A percentile compares a stretch with the other conserved stretches of the same genome.
These are phyloP conservation scores for Eudorina sp. DNA, from an alignment of 139 green algal genomes.

Conservation along the genomic window DNA sequence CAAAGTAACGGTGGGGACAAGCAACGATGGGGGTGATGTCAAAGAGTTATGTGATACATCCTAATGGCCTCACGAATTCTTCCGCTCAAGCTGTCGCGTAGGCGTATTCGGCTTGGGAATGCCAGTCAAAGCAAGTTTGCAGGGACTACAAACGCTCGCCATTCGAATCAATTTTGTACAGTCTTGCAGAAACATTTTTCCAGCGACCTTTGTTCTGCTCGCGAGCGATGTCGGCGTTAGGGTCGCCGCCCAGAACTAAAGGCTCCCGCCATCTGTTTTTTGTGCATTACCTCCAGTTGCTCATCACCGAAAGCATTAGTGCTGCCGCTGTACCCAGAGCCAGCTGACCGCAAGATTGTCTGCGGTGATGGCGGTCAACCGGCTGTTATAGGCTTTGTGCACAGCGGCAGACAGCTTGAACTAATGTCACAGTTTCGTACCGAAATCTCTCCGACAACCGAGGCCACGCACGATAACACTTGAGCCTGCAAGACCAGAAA, in stretches of 20 bases:
- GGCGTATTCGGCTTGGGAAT: too few species aligned
- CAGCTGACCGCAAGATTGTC: slow-evolving; percentile 10
- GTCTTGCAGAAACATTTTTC: too few species aligned
- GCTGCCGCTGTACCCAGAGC: not conserved
- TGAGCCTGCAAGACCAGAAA: not conserved
- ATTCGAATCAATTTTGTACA: too few species aligned
- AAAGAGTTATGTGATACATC: too few species aligned
- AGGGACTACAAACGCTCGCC: too few species aligned
- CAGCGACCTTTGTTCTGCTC: too few species aligned
- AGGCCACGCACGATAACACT: slow-evolving; percentile 29
- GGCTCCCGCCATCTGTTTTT: not conserved
- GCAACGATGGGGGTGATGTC: too few species aligned
- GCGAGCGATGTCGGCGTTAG: not conserved
- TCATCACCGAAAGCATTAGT: slow-evolving; percentile 44
- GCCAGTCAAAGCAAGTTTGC: too few species aligned
- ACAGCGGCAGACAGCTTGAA: not conserved
- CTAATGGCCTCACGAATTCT: too few species aligned
- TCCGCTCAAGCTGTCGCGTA: too few species aligned
- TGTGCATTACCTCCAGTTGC: slow-evolving; percentile 43
- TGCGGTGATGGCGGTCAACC: not conserved
- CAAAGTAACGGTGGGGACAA: too few species aligned
- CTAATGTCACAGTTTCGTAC: not conserved
- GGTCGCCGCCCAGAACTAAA: not conserved
- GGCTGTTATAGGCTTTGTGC: not conserved
- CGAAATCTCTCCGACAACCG: slow-evolving; percentile 34